Evolutionary conservation across 495 filamentous ascomycete species (phyloP).

Genomic region (Tuber brumale): DNA sequence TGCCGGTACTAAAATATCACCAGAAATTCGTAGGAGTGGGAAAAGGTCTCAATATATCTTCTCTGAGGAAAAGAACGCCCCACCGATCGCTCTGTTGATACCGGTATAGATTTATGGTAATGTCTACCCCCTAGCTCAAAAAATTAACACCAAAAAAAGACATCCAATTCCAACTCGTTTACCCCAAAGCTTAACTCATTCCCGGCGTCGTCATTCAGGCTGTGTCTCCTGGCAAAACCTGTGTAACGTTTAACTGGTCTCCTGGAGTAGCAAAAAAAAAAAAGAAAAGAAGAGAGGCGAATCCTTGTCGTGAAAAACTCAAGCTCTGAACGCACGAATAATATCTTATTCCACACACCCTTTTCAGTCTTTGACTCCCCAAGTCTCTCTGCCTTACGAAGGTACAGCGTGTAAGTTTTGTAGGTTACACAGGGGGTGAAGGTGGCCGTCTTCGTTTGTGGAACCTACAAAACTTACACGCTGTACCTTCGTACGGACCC

Average conservation of each 20-base stretch:
- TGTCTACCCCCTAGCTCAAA: background rate
- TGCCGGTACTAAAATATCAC: background rate
- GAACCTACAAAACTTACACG: no score
- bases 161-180: background rate
- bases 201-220: background rate
- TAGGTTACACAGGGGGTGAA: no score
- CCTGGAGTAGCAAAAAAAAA: background rate
- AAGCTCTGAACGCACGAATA: background rate
- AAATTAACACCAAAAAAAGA: background rate
- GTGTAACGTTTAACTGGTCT: background rate
- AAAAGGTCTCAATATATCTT: background rate
- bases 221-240: background rate
- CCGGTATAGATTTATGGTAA: no score
- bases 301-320: background rate
- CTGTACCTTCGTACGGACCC: no score
- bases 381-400: background rate
- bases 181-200: background rate
- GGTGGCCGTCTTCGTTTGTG: no score
- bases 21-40: background rate
- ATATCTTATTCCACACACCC: background rate
- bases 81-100: background rate
- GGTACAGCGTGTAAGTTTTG: no score
- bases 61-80: background rate
- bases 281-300: background rate
- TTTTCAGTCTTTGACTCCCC: background rate